Evolutionary conservation across 129 eudicot species (phyloP), one percentile per base, ranked within the genome.

Genomic region (Ambrosia artemisiifolia): DNA sequence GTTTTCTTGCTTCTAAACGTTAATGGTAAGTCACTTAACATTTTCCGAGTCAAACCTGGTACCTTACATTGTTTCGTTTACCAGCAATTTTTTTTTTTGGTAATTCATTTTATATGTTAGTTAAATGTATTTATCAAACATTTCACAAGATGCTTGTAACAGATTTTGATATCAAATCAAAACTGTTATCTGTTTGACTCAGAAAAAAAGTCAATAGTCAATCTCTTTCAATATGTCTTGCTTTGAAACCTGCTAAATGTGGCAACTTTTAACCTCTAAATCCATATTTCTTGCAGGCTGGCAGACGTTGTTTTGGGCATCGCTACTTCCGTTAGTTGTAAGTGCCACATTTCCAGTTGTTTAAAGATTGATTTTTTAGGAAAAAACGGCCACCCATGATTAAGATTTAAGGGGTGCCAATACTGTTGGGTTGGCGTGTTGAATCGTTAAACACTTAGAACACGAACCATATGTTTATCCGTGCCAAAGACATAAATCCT

Each of bases 1-100:
- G 69, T 90, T 71, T 95, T 83, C 82, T 83, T 95, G 94, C 96
- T 95, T 82, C 80, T 95, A 55, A 95, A 95, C 63, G 95, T 95
- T 63, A 72, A 69, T 7, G 94, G 94, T 88, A 61, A 53, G 88
- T 64, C 64, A 48, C 4, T 7, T 36, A 19, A 12, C 34, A 53
- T 14, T 67, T 75, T 18, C 7, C 33, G 3, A 38, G 38, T 55
- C 60, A 67, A 40, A 67, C 34, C 9, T 16, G 73, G 34, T 67
- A 32, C 2, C 1, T 19, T 24, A 24, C 1, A 24, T 24, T 24
- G 28, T 19, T 35, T 12, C 38, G 4, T 32, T 43, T 4, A 6
- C 35, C 11, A 32, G 5, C 2, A 4, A 19, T 3, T 34, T 11
- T 11, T 9, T 56, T 18, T 67, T 67, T 24, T 24, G 28, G 28